These are phyloP conservation scores for Heliosperma pusillum DNA, from an alignment of 148 eudicot species.

Conservation along the genomic window DNA sequence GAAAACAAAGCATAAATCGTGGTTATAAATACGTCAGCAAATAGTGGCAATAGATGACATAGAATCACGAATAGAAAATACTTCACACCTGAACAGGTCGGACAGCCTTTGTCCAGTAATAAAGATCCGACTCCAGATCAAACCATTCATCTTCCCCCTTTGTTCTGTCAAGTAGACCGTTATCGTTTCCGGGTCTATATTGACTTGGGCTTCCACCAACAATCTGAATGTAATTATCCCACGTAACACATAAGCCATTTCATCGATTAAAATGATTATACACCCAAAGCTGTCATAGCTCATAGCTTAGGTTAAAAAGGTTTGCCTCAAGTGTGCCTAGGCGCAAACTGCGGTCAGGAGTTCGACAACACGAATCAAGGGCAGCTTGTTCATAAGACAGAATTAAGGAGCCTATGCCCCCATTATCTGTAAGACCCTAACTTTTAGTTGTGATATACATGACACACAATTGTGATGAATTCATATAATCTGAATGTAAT, in stretches of 20 bases:
- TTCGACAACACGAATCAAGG: neutral
- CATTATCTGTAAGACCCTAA: neutral
- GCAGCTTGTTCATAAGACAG: neutral
- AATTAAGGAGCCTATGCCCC: neutral
- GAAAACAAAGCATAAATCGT: slow-evolving; percentile 14
- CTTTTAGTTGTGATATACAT: too few species aligned
- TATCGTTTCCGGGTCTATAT: slow-evolving; percentile 33
- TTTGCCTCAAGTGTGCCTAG: too few species aligned
- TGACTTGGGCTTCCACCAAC: slow-evolving; percentile 57
- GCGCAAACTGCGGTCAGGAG: too few species aligned
- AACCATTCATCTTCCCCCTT: slow-evolving; percentile 60
- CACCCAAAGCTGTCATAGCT: neutral
- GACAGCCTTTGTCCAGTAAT: slow-evolving; percentile 75
- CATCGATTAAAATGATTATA: neutral
- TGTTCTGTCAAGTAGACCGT: slow-evolving; percentile 25
- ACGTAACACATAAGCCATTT: neutral
- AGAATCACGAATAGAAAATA: slow-evolving; percentile 9
- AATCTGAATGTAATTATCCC: slow-evolving; percentile 41
- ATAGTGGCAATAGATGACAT: too few species aligned
- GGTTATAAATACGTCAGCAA: neutral
- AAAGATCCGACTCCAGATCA: slow-evolving; percentile 71
- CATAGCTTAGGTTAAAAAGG: too few species aligned
- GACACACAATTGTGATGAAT: too few species aligned
- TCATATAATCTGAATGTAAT: too few species aligned
- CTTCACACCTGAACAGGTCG: slow-evolving; percentile 84